Evolutionary conservation across 2,329 filamentous ascomycete genomes (phyloP).

Genomic region (Cercospora citrullina): DNA sequence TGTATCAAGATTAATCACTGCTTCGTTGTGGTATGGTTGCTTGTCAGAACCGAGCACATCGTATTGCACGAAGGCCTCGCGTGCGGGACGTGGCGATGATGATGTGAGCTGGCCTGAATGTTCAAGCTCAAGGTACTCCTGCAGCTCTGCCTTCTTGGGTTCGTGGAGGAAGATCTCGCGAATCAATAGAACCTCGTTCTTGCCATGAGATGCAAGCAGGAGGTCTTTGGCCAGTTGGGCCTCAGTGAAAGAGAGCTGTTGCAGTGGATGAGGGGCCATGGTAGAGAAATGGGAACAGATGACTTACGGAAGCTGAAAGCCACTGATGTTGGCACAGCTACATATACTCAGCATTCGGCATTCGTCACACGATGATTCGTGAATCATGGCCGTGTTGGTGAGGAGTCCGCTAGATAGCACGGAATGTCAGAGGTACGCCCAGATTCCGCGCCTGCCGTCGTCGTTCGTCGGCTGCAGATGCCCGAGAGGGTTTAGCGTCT

Average conservation of each 20-base stretch:
- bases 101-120: slow-evolving; percentile 30
- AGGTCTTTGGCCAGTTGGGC: slow-evolving; percentile 29
- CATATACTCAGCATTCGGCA: background rate
- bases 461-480: background rate
- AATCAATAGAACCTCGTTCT: slow-evolving; percentile 31
- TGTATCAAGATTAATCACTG: slow-evolving; percentile 42
- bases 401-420: background rate
- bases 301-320: background rate
- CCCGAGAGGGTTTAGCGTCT: background rate
- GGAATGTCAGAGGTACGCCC: background rate
- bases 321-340: background rate
- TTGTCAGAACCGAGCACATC: slow-evolving; percentile 56
- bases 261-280: slow-evolving; percentile 26
- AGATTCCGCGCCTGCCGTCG: background rate
- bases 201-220: slow-evolving; percentile 26
- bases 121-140: slow-evolving; percentile 34
- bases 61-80: slow-evolving; percentile 57
- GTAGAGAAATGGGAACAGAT: background rate
- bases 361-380: background rate
- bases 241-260: slow-evolving; percentile 29
- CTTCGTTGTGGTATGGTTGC: slow-evolving; percentile 56
- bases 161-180: slow-evolving; percentile 37
- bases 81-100: slow-evolving; percentile 36
- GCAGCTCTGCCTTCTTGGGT: slow-evolving; percentile 34
- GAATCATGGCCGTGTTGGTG: background rate